phyloP scores from a whole-genome alignment of 192 early-diverging fungal genomes.

The Backusella circina region DNA sequence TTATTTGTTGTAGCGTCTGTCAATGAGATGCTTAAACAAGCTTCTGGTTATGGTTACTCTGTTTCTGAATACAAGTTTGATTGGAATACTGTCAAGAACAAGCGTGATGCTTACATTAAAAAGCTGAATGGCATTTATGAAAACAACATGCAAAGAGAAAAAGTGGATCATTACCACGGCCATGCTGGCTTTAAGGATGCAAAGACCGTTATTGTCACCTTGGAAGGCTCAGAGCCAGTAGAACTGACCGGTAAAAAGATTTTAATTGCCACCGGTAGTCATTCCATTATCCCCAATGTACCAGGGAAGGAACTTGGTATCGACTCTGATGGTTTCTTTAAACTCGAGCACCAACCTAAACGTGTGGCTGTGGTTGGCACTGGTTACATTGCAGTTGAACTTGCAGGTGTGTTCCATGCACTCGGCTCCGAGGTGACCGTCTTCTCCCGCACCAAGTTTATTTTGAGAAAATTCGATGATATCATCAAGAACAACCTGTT shows the following conservation, averaged over 20 bases:
- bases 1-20: constrained; percentile 55
- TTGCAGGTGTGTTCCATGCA: constrained; percentile 88
- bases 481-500: constrained; percentile 75
- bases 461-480: constrained; percentile 82
- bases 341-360: constrained; percentile 85
- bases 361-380: constrained; percentile 82
- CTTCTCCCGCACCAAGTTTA: constrained; percentile 77
- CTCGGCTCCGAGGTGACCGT: constrained; percentile 81
- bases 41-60: constrained; percentile 83
- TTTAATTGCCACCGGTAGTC: constrained; percentile 74
- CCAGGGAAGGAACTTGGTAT: constrained; percentile 87
- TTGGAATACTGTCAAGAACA: constrained; percentile 79
- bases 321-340: constrained; percentile 91
- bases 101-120: constrained; percentile 93
- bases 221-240: constrained; percentile 9
- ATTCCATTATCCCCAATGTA: constrained; percentile 64
- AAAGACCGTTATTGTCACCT: constrained; percentile 59
- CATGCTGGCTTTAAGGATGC: constrained; percentile 76
- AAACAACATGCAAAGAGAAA: constrained; percentile 81
- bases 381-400: constrained; percentile 94
- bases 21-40: constrained; percentile 82
- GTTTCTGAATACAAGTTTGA: constrained; percentile 54
- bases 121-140: constrained; percentile 97
- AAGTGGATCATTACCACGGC: constrained; percentile 81
- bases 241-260: constrained; percentile 74